Evolutionary conservation across 441 rosid species (phyloP).

Genomic region (Isatis lusitanica): DNA sequence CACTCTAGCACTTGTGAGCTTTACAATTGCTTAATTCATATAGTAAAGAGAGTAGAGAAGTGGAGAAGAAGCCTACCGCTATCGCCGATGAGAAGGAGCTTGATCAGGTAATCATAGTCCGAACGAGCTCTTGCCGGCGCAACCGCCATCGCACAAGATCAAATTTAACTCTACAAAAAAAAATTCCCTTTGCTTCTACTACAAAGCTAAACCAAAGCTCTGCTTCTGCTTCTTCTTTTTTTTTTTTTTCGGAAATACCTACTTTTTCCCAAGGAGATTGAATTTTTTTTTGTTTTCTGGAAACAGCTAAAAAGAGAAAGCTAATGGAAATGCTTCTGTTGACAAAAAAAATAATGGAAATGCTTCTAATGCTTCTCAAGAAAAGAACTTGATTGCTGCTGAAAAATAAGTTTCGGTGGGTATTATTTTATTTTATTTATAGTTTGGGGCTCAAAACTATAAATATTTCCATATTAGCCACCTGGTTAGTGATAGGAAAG

Average conservation of each 20-base stretch:
- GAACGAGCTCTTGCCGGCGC: constrained; percentile 38
- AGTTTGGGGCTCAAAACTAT: background rate
- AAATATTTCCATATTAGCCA: background rate
- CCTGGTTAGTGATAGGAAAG: background rate
- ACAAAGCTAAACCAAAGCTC: background rate
- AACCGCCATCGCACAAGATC: constrained; percentile 26
- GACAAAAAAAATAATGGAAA: too few relatives aligned
- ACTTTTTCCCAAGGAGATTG: background rate
- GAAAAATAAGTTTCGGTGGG: background rate
- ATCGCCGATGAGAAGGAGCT: constrained; percentile 37
- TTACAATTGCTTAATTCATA: background rate
- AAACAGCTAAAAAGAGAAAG: constrained; percentile 14
- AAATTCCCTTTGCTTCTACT: background rate
- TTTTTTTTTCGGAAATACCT: background rate
- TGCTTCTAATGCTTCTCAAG: constrained; percentile 28
- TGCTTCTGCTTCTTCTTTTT: background rate
- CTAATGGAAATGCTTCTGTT: constrained; percentile 17
- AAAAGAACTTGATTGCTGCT: constrained; percentile 30
- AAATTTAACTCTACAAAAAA: background rate
- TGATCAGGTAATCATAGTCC: constrained; percentile 37
- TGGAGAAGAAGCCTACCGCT: constrained; percentile 21
- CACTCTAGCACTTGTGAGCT: background rate
- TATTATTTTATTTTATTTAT: background rate
- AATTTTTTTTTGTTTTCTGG: background rate
- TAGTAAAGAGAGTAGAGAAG: background rate